phyloP scores from a whole-genome alignment of 2,329 filamentous ascomycete species.

The Fusarium buxicola region DNA sequence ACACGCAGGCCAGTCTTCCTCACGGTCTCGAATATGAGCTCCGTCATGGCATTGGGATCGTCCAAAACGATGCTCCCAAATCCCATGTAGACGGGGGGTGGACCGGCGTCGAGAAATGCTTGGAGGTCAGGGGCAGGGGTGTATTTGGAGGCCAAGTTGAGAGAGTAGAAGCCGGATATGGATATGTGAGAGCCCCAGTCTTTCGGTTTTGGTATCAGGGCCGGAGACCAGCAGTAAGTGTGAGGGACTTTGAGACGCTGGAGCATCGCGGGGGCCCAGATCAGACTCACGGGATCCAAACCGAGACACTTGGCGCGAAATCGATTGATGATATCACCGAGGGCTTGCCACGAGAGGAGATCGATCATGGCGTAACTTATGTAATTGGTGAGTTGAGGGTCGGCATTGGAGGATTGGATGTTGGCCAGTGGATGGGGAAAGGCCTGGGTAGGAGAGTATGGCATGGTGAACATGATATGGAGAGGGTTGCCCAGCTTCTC shows the following conservation, averaged over 20 bases:
- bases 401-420: constrained; percentile 63
- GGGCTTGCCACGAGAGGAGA: constrained; percentile 82
- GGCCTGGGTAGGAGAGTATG: constrained; percentile 77
- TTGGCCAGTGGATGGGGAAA: constrained; percentile 81
- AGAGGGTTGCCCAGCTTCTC: constrained; percentile 19
- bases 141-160: constrained; percentile 53
- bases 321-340: constrained; percentile 28
- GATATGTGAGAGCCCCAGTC: constrained; percentile 72
- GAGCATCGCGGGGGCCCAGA: constrained; percentile 47
- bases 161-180: constrained; percentile 73
- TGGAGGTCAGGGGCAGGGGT: constrained; percentile 65
- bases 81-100: constrained; percentile 75
- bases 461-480: constrained; percentile 58
- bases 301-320: constrained; percentile 21
- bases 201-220: constrained; percentile 72
- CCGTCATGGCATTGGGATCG: constrained; percentile 71
- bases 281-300: constrained; percentile 41
- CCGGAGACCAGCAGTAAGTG: constrained; percentile 82
- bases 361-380: constrained; percentile 78
- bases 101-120: constrained; percentile 67
- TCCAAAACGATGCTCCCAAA: constrained; percentile 81
- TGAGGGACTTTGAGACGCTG: constrained; percentile 7
- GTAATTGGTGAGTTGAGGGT: constrained; percentile 73
- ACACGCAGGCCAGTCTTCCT: constrained; percentile 71
- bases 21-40: constrained; percentile 74